Conservation (phyloP, 2,329 filamentous ascomycete genomes). For the Phialophora expanda region DNA sequence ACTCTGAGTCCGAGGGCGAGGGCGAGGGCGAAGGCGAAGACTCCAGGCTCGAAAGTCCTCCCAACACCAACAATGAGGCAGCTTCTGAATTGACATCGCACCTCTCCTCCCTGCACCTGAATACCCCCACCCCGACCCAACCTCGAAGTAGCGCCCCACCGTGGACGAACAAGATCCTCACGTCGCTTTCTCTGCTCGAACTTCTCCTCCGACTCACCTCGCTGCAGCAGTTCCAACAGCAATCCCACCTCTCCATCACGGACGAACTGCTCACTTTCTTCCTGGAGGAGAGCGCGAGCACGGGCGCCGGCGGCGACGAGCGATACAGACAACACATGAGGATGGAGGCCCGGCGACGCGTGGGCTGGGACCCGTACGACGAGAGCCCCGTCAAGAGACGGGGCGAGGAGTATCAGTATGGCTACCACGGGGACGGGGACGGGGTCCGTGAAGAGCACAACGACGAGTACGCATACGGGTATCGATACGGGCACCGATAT, state of each 20-base stretch:
- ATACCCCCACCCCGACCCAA: constrained; percentile 49
- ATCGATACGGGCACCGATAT: not conserved
- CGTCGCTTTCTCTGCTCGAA: constrained; percentile 80
- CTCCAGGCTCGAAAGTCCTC: constrained; percentile 12
- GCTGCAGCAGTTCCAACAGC: constrained; percentile 89
- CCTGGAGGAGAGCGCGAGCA: constrained; percentile 70
- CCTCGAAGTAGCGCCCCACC: constrained; percentile 44
- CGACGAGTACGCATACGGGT: not conserved
- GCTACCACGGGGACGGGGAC: not conserved
- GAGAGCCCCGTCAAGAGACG: constrained; percentile 70
- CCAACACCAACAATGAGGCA: constrained; percentile 18
- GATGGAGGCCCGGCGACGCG: constrained; percentile 63
- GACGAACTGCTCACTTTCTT: constrained; percentile 92
- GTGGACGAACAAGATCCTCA: constrained; percentile 60
- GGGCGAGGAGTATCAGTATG: constrained; percentile 68
- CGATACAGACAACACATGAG: constrained; percentile 65
- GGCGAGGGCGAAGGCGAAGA: constrained; percentile 14
- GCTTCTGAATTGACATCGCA: constrained; percentile 47
- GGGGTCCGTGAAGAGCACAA: not conserved
- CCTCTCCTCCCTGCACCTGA: constrained; percentile 56
- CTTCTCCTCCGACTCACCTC: constrained; percentile 85
- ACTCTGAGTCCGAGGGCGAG: constrained; percentile 33
- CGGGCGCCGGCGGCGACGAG: constrained; percentile 67
- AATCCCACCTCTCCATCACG: constrained; percentile 83
- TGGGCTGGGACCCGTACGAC: constrained; percentile 75